Base-by-base conservation (phyloP, 306 rosid species). In the Cicer pinnatifidum region DNA sequence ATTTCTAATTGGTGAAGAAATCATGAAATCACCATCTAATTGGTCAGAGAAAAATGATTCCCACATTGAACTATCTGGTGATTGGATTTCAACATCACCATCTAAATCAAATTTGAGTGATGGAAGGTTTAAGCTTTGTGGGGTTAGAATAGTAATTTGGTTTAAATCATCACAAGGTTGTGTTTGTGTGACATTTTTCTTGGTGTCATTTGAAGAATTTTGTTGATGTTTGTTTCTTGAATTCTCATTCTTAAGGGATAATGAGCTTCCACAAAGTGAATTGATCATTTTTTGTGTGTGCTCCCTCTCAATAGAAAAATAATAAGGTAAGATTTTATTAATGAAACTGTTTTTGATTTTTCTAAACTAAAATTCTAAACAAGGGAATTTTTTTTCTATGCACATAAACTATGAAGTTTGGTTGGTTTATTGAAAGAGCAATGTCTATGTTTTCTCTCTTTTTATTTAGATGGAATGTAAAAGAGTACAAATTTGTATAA, bases 61-160 rank as follows among this genome's bases (percentile, higher is more conserved):
- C 98, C 98, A 93, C 43, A 93, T 74, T 5, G 92, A 71, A 80
- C 80, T 86, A 57, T 91, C 97, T 1, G 96, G 96, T 1, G 98
- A 91, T 47, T 91, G 92, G 39, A 89, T 90, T 76, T 91, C 96
- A 9, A 86, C 82, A 0, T 93, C 95, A 41, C 91, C 93, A 3
- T 88, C 97, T 10, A 86, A 48, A 57, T 88, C 96, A 52, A 84
- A 86, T 67, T 93, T 93, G 16, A 84, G 84, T 54, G 83, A 2
- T 3, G 93, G 90, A 11, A 93, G 88, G 84, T 78, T 81, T 37
- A 89, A 83, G 86, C 92, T 86, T 23, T 88, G 84, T 1, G 98
- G 97, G 59, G 89, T 80, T 59, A 89, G 75, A 69, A 72, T 75
- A 50, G 40, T 67, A 67, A 20, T 83, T 7, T 88, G 90, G 6